Percentiles rank a stretch among this genome's conserved stretches.
phyloP scores from a whole-genome alignment of 140 eudicot genomes.

The Stevia rebaudiana region DNA sequence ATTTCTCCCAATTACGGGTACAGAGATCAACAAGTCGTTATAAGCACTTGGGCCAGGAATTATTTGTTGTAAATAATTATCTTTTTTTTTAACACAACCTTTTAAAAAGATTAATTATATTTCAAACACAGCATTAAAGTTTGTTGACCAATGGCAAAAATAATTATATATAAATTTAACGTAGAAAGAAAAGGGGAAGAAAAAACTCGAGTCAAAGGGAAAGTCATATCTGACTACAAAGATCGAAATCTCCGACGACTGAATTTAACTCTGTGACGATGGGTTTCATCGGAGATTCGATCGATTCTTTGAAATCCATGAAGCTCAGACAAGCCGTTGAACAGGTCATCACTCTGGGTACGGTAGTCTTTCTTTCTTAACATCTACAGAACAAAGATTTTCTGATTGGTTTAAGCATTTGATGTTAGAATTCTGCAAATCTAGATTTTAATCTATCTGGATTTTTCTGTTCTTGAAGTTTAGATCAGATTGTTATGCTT shows the following conservation, averaged over 20 bases:
- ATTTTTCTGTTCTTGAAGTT: not conserved
- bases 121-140: not conserved
- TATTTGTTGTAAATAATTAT: too few species aligned
- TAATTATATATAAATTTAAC: not conserved
- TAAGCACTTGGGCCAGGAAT: too few species aligned
- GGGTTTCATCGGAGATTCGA: conserved; percentile 44
- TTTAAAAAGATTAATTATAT: too few species aligned
- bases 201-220: not conserved
- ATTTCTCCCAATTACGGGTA: too few species aligned
- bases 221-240: not conserved
- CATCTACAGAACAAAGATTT: not conserved
- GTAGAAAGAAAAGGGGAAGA: not conserved
- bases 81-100: too few species aligned
- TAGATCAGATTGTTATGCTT: not conserved
- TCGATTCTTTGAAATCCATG: conserved; percentile 34
- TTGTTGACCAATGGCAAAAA: not conserved
- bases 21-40: too few species aligned
- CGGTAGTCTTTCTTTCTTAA: not conserved
- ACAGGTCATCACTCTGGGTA: conserved; percentile 51
- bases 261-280: conserved; percentile 9
- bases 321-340: conserved; percentile 34
- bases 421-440: not conserved
- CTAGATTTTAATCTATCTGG: not conserved
- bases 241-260: not conserved
- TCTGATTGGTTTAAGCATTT: not conserved